These are phyloP conservation scores for Rhizopogon roseolus DNA, from an alignment of 768 basidiomycete genomes.

Conservation along the genomic window DNA sequence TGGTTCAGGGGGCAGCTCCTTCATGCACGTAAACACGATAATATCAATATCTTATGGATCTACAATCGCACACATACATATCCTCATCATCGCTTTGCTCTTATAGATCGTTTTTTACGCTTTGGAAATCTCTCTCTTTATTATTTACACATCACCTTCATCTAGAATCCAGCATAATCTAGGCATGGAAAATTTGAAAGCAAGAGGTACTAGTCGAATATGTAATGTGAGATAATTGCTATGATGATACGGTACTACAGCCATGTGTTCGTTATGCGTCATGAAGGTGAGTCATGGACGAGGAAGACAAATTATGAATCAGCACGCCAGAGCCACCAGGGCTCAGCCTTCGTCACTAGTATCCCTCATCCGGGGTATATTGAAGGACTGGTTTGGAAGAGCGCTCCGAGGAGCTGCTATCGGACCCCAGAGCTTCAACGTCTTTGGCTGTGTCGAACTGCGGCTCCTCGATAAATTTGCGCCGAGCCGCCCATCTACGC, in stretches of 20 bases:
- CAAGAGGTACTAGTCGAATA: slow-evolving; percentile 1
- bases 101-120: background rate
- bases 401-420: slow-evolving; percentile 45
- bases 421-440: slow-evolving; percentile 32
- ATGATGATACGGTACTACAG: background rate
- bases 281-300: background rate
- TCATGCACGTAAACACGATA: background rate
- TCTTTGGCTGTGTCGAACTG: slow-evolving; percentile 45
- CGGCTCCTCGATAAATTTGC: slow-evolving; percentile 55
- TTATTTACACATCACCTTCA: background rate
- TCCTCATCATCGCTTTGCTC: background rate
- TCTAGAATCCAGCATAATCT: slow-evolving; percentile 2
- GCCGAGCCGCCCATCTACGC: slow-evolving; percentile 46
- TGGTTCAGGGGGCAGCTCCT: background rate
- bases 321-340: slow-evolving; percentile 6
- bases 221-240: slow-evolving; percentile 2
- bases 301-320: slow-evolving; percentile 2
- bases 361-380: slow-evolving; percentile 24
- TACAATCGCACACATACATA: background rate
- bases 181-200: background rate
- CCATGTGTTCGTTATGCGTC: background rate
- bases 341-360: slow-evolving; percentile 28
- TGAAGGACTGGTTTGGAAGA: slow-evolving; percentile 45
- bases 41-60: background rate
- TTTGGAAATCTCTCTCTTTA: background rate